These are phyloP conservation scores for Jasminum sambac DNA, from an alignment of 257 asterid genomes.

Conservation along the genomic window DNA sequence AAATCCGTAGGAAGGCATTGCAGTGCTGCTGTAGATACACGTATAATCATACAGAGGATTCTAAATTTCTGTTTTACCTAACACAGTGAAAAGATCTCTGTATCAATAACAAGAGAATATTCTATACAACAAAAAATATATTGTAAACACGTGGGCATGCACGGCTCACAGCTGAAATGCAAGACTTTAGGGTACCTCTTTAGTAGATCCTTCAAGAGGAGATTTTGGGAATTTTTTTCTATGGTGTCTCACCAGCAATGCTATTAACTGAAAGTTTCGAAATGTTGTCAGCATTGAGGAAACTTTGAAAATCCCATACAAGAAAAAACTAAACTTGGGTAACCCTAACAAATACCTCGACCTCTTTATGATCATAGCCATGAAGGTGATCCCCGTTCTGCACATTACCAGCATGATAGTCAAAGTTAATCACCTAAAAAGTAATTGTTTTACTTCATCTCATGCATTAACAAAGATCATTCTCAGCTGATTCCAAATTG, in stretches of 20 bases:
- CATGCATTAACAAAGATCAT: constrained; percentile 23
- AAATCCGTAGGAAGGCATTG: constrained; percentile 36
- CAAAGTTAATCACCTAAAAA: constrained; percentile 18
- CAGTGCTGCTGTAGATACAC: constrained; percentile 52
- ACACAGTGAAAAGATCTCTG: constrained; percentile 14
- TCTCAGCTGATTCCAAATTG: constrained; percentile 7
- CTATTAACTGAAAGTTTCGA: constrained; percentile 61
- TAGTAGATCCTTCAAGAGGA: constrained; percentile 44
- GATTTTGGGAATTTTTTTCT: constrained; percentile 61
- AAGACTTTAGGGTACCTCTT: constrained; percentile 38
- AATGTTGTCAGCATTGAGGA: constrained; percentile 24
- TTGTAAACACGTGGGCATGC: not conserved
- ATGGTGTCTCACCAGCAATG: constrained; percentile 72
- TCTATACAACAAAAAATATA: constrained; percentile 10
- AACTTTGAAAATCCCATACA: not conserved
- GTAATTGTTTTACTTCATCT: constrained; percentile 11
- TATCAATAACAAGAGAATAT: constrained; percentile 6
- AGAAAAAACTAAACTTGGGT: constrained; percentile 17
- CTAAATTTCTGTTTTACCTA: constrained; percentile 60
- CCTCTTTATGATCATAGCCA: constrained; percentile 61
- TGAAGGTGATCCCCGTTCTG: constrained; percentile 73
- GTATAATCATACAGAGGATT: constrained; percentile 61
- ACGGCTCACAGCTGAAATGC: not conserved
- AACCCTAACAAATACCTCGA: constrained; percentile 49
- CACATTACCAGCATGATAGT: constrained; percentile 25